Percentiles rank a stretch among this genome's conserved stretches.
Evolutionary conservation across 2,329 filamentous ascomycete species (phyloP).

Genomic region (Aureobasidium sp.): DNA sequence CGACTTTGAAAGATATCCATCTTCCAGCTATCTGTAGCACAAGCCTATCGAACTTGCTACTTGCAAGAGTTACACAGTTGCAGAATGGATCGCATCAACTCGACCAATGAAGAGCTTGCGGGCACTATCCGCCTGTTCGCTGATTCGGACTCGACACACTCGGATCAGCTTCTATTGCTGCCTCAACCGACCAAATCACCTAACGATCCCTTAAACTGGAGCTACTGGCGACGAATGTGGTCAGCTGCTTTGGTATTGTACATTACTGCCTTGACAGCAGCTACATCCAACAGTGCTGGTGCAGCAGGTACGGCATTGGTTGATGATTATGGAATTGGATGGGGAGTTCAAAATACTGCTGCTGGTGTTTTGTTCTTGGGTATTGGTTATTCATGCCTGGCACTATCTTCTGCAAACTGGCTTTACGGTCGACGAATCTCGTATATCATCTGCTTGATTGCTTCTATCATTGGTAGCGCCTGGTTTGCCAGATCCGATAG

Average conservation of each 20-base stretch:
- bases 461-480: conserved; percentile 56
- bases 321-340: conserved; percentile 56
- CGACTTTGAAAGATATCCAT: not conserved
- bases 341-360: conserved; percentile 61
- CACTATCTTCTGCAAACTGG: conserved; percentile 59
- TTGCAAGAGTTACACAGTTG: not conserved
- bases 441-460: conserved; percentile 60
- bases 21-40: not conserved
- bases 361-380: conserved; percentile 62
- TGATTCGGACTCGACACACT: conserved; percentile 28
- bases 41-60: not conserved
- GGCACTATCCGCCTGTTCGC: conserved; percentile 20
- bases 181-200: conserved; percentile 53
- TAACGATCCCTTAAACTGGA: conserved; percentile 37
- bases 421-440: conserved; percentile 61
- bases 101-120: conserved; percentile 15
- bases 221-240: conserved; percentile 33
- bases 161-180: conserved; percentile 55
- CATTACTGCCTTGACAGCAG: conserved; percentile 61
- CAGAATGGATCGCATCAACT: not conserved
- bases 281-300: conserved; percentile 62
- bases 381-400: conserved; percentile 62
- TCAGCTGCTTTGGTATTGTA: conserved; percentile 56
- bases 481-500: conserved; percentile 57
- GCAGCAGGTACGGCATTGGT: conserved; percentile 58